phyloP scores from a whole-genome alignment of 495 filamentous ascomycete species.

The Geoglossum glabrum region DNA sequence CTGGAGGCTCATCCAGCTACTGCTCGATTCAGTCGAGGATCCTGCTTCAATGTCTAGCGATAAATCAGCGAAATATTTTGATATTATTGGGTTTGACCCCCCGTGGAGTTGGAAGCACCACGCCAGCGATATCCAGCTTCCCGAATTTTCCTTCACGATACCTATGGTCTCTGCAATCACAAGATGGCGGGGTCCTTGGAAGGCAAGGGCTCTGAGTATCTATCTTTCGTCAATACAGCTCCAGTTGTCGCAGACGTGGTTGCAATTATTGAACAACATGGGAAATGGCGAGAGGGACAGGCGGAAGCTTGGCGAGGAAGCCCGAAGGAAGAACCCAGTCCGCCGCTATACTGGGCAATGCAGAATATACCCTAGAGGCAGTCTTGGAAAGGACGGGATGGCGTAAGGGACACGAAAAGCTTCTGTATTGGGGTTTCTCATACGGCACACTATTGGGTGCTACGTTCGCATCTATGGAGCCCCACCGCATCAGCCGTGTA shows the following conservation, averaged over 20 bases:
- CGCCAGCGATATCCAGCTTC: constrained; percentile 18
- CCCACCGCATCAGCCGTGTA: constrained; percentile 4
- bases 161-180: not conserved
- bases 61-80: not conserved
- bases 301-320: not conserved
- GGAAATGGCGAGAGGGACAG: not conserved
- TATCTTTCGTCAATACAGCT: constrained; percentile 3
- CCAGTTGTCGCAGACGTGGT: constrained; percentile 2
- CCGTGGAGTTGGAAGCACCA: constrained; percentile 17
- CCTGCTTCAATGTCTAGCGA: not conserved
- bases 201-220: not conserved
- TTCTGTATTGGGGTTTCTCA: constrained; percentile 46
- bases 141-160: constrained; percentile 6
- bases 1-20: constrained; percentile 25
- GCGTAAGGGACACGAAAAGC: constrained; percentile 22
- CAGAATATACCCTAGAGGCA: not conserved
- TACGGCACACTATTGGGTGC: constrained; percentile 48
- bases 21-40: constrained; percentile 14
- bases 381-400: constrained; percentile 5
- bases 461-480: constrained; percentile 18
- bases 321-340: not conserved
- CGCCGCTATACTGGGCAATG: not conserved
- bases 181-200: not conserved
- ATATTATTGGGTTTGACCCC: constrained; percentile 20
- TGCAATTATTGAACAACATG: constrained; percentile 3